Conservation (phyloP, 306 rosid genomes). For the Canavalia gladiata region DNA sequence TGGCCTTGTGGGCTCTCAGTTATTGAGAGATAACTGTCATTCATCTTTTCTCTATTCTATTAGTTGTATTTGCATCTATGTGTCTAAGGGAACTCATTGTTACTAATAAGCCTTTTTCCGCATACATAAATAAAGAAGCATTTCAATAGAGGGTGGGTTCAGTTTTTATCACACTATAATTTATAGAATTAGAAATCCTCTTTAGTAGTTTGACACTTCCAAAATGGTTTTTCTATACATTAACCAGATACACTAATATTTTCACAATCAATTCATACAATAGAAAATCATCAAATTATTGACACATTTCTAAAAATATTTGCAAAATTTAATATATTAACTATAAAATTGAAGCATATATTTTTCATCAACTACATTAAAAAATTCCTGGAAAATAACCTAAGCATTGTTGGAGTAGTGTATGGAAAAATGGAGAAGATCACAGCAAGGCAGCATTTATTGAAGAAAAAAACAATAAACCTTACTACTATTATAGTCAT, state of each 20-base stretch:
- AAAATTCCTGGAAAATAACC: slow-evolving; percentile 37
- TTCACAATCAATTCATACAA: not conserved
- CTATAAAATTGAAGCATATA: slow-evolving; percentile 20
- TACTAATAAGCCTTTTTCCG: not conserved
- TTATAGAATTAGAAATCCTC: slow-evolving; percentile 9
- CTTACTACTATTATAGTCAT: slow-evolving; percentile 87
- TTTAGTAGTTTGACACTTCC: not conserved
- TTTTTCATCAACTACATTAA: slow-evolving; percentile 29
- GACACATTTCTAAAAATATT: slow-evolving; percentile 7
- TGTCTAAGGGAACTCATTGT: not conserved
- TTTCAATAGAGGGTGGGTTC: not conserved
- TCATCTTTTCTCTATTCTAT: not conserved
- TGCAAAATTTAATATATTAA: slow-evolving; percentile 25
- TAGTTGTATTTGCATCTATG: not conserved
- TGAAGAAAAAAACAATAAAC: slow-evolving; percentile 53
- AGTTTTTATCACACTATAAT: not conserved
- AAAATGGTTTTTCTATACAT: not conserved
- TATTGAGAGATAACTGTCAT: not conserved
- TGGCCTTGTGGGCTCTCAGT: not conserved
- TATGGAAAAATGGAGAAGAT: slow-evolving; percentile 24
- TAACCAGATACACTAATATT: slow-evolving; percentile 9
- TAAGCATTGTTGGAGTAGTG: slow-evolving; percentile 39
- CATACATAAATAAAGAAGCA: not conserved
- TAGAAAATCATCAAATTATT: slow-evolving; percentile 22
- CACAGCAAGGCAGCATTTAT: slow-evolving; percentile 16